Evolutionary conservation across 192 early-diverging fungal species (phyloP).

Genomic region (Coemansia furcata): DNA sequence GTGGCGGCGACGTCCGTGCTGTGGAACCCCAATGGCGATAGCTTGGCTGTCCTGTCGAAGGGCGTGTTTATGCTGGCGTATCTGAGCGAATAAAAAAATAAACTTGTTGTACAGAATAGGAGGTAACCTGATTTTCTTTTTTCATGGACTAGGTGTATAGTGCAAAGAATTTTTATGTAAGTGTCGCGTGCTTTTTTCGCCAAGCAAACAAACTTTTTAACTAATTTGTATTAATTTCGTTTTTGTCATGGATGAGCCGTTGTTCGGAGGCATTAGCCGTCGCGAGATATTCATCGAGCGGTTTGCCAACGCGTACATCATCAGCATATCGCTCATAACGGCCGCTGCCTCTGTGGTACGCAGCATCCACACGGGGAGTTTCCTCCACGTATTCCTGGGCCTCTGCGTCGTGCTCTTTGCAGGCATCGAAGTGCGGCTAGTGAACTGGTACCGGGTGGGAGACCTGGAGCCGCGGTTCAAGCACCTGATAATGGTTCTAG

Average conservation of each 20-base stretch:
- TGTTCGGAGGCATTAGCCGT: conserved; percentile 53
- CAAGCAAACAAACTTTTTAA: not conserved
- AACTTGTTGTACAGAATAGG: not conserved
- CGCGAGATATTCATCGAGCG: conserved; percentile 48
- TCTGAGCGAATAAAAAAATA: conserved; percentile 14
- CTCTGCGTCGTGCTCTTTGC: conserved; percentile 27
- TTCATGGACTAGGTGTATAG: not conserved
- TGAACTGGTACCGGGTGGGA: conserved; percentile 56
- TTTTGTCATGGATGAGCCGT: conserved; percentile 47
- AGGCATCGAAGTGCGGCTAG: conserved; percentile 42
- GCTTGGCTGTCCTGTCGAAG: conserved; percentile 35
- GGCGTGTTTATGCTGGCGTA: conserved; percentile 37
- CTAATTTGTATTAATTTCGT: not conserved
- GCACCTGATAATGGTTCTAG: conserved; percentile 37
- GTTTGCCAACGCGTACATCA: conserved; percentile 26
- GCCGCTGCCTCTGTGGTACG: conserved; percentile 19
- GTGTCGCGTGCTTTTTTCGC: not conserved
- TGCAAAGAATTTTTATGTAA: not conserved
- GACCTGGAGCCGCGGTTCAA: conserved; percentile 56
- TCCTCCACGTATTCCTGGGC: conserved; percentile 34
- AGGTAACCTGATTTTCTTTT: not conserved
- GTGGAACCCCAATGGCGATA: conserved; percentile 43
- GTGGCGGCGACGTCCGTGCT: conserved; percentile 4
- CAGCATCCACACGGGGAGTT: conserved; percentile 13
- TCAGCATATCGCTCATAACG: conserved; percentile 12